phyloP scores from a whole-genome alignment of 148 eudicot genomes.

The Bassia scoparia region DNA sequence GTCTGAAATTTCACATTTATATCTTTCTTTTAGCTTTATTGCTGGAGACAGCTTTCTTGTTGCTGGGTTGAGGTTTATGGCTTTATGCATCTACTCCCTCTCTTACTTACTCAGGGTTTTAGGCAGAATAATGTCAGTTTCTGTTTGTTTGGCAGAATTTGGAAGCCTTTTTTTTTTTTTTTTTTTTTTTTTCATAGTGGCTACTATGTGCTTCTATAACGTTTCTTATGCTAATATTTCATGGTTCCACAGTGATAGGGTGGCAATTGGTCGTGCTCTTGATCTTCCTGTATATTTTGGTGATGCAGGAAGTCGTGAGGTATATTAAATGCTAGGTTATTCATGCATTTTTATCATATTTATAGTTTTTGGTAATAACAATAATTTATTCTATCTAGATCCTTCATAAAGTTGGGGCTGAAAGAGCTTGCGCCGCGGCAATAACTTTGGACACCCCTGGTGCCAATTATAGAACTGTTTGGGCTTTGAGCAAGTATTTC shows the following conservation, averaged over 20 bases:
- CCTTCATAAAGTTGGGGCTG: constrained; percentile 97
- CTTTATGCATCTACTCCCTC: not conserved
- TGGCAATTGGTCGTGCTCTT: constrained; percentile 93
- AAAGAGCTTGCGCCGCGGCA: constrained; percentile 94
- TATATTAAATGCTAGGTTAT: constrained; percentile 29
- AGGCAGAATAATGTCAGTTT: not conserved
- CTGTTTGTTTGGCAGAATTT: not conserved
- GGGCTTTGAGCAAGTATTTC: constrained; percentile 93
- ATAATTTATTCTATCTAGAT: constrained; percentile 44
- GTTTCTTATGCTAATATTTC: constrained; percentile 16
- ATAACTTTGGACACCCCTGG: constrained; percentile 92
- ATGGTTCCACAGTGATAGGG: constrained; percentile 76
- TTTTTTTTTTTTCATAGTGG: not conserved
- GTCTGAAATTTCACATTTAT: not conserved
- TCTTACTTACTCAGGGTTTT: not conserved
- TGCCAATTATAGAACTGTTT: constrained; percentile 97
- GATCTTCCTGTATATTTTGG: constrained; percentile 98
- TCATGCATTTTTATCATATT: too few species aligned
- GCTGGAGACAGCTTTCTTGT: not conserved
- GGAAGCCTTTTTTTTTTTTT: not conserved
- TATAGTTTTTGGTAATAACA: too few species aligned
- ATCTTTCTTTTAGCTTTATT: not conserved
- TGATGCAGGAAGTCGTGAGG: constrained; percentile 99
- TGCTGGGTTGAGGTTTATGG: not conserved
- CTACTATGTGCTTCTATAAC: not conserved